phyloP scores from a whole-genome alignment of 2,329 filamentous ascomycete genomes.

The Botryotinia narcissicola region DNA sequence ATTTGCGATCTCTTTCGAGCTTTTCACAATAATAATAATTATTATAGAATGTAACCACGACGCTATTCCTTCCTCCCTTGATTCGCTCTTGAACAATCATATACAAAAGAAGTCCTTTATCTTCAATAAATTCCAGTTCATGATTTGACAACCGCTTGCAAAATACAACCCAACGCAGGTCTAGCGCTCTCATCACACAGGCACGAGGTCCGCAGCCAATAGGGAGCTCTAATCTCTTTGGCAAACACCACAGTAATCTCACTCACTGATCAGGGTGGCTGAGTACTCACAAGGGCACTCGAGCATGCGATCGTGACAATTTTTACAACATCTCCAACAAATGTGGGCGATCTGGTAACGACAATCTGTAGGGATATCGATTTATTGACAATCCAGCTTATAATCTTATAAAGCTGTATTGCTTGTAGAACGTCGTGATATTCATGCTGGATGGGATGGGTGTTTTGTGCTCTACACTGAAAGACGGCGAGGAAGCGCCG shows the following conservation, averaged over 20 bases:
- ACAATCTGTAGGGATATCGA: neutral
- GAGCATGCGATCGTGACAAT: constrained; percentile 15
- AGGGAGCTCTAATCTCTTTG: neutral
- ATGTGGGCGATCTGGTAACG: constrained; percentile 1
- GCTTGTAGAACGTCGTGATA: neutral
- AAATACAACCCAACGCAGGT: neutral
- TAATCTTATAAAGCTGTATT: neutral
- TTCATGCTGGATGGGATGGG: constrained; percentile 31
- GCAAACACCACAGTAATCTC: constrained; percentile 9
- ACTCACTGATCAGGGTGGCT: constrained; percentile 11
- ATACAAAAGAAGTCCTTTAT: neutral
- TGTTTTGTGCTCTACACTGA: constrained; percentile 33
- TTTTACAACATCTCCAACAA: neutral
- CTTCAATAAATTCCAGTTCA: neutral
- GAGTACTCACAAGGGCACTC: constrained; percentile 13
- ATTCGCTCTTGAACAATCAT: neutral
- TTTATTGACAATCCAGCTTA: neutral
- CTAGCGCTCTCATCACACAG: constrained; percentile 15
- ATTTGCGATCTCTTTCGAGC: neutral
- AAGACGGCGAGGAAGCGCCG: constrained; percentile 34
- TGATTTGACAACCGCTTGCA: neutral
- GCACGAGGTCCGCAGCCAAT: constrained; percentile 18
- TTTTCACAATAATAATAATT: neutral
- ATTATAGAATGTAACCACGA: neutral
- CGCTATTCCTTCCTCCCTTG: neutral